Conservation (phyloP, 257 asterid species). For the Verbascum thapsus region DNA sequence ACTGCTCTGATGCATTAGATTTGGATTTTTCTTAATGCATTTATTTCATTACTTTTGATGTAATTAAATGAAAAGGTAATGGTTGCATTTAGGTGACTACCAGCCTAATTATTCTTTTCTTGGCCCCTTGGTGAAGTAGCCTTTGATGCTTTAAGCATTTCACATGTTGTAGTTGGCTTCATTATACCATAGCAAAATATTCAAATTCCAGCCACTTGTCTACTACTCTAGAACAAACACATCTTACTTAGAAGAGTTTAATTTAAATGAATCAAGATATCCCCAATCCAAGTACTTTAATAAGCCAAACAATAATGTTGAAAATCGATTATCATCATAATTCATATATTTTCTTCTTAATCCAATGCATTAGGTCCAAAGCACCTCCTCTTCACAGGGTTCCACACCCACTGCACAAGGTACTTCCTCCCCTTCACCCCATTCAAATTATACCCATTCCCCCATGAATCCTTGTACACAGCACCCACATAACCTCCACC, state of each 20-base stretch:
- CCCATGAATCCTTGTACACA: constrained; percentile 55
- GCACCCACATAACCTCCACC: constrained; percentile 71
- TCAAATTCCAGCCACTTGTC: too few relatives aligned
- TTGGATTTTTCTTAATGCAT: too few relatives aligned
- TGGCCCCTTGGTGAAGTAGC: constrained; percentile 17
- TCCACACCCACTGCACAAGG: constrained; percentile 90
- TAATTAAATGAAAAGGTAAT: neutral
- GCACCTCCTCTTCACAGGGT: constrained; percentile 55
- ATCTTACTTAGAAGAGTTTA: neutral
- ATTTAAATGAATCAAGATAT: neutral
- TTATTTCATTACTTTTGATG: neutral
- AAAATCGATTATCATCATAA: neutral
- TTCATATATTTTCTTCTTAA: constrained; percentile 28
- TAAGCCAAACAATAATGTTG: neutral
- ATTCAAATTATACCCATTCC: constrained; percentile 61
- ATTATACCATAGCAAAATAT: too few relatives aligned
- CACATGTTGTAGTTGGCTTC: constrained; percentile 17
- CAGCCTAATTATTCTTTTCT: constrained; percentile 23
- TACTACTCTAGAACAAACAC: neutral
- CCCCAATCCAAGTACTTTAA: neutral
- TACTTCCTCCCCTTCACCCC: constrained; percentile 71
- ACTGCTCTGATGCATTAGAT: too few relatives aligned
- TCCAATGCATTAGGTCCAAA: constrained; percentile 78
- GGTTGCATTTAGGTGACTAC: constrained; percentile 5
- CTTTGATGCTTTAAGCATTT: constrained; percentile 14